phyloP scores from a whole-genome alignment of 352 stramenopile genomes.

The Globisporangium ultimum region DNA sequence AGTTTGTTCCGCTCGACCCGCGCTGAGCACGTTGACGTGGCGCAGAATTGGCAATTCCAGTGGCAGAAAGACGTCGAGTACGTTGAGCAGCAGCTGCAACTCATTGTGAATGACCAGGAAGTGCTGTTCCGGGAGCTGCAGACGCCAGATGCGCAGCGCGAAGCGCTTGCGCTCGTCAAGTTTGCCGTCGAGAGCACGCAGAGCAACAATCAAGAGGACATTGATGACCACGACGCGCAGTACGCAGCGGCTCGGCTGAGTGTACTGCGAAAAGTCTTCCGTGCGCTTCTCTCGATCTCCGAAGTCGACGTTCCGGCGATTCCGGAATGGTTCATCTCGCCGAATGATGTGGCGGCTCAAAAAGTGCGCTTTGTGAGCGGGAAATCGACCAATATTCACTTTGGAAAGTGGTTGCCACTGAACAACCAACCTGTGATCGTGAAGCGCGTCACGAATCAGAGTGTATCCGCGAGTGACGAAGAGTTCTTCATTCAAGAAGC shows the following conservation, averaged over 20 bases:
- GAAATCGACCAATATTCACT: conserved; percentile 1
- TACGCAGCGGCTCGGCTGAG: neutral
- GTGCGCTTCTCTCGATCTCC: conserved; percentile 2
- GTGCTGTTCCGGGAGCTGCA: conserved; percentile 21
- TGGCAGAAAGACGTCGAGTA: conserved; percentile 43
- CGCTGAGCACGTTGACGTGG: conserved; percentile 48
- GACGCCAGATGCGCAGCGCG: conserved; percentile 10
- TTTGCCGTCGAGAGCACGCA: conserved; percentile 40
- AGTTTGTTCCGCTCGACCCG: conserved; percentile 27
- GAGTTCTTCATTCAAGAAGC: conserved; percentile 33
- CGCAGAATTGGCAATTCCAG: conserved; percentile 35
- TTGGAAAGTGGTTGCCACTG: conserved; percentile 23
- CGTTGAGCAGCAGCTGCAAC: conserved; percentile 42
- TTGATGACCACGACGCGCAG: conserved; percentile 6
- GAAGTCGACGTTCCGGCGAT: conserved; percentile 6
- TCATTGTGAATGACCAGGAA: conserved; percentile 16
- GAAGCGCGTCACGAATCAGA: conserved; percentile 29
- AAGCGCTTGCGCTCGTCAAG: conserved; percentile 54
- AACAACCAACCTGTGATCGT: conserved; percentile 18
- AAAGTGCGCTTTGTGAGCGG: conserved; percentile 3
- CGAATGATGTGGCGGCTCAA: conserved; percentile 5
- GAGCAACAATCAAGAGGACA: conserved; percentile 3
- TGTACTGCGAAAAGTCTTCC: conserved; percentile 10
- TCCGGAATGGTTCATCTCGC: conserved; percentile 12
- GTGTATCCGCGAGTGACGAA: conserved; percentile 2